Base-by-base conservation (phyloP, 2,329 filamentous ascomycete species). In the Colletotrichum neosansevieriae region DNA sequence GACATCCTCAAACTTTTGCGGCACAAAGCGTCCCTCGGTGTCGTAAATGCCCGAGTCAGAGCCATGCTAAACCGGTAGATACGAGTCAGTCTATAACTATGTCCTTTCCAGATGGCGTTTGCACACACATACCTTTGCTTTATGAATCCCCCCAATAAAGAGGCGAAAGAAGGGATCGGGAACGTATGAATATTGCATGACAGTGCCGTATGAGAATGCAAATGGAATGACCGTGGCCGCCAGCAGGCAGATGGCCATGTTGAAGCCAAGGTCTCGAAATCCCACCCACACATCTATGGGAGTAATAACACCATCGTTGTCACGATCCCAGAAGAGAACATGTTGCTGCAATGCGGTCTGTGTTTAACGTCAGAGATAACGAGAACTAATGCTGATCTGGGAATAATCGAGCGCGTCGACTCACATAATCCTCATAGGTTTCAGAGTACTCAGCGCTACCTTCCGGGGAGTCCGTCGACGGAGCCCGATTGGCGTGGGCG, bases 1-100 rank as follows among this genome's bases (percentile, higher is more conserved):
- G 36, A 83, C 76, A 67, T 84, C 81, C 73, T 85, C 82, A 67
- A 85, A 84, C 29, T 76, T 77, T 73, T 84, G 82, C 11, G 82
- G 80, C 7, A 80, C 63, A 69, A 83, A 84, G 0, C 81, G 75
- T 4, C 82, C 83, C 71, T 84, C 82, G n/a, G 72, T 77, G 68
- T 85, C 82, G 58, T 81, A 84, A 0, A 77, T 77, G 11, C 79
- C 80, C 13, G 76, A 80, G 63, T 84, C 82, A 42, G 77, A 80
- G 2, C 80, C 81, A 67, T 84, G 81, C 74, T 83, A n/a, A 3
- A n/a, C 13, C 3, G 29, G 1, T 1, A 15, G n/a, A 3, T 11
- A 24, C 5, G 4, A 9, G 1, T 34, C 13, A 21, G 40, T 12
- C 13, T 13, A 38, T 12, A 13, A 2, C 6, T 1, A 7, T 11